These are phyloP conservation scores for Neonectria ditissima DNA, from an alignment of 2,329 filamentous ascomycete genomes.

Conservation along the genomic window DNA sequence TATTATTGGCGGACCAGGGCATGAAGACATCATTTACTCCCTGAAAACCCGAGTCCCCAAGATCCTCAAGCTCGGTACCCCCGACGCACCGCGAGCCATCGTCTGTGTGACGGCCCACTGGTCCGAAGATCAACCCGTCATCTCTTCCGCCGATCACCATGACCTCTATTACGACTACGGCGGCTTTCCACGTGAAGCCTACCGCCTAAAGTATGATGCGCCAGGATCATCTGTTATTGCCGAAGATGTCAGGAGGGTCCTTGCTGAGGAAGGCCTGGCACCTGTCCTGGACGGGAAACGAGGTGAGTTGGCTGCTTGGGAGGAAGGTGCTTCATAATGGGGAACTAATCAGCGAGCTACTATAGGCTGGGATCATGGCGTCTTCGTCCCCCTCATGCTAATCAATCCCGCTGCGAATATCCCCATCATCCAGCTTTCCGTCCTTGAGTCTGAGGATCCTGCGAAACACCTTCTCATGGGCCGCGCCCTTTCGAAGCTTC, in stretches of 20 bases:
- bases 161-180: background rate
- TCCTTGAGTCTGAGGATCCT: background rate
- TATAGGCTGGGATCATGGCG: background rate
- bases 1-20: constrained; percentile 1
- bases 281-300: background rate
- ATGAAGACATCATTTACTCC: background rate
- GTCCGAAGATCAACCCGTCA: background rate
- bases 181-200: background rate
- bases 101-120: background rate
- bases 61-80: constrained; percentile 5
- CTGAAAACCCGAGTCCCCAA: constrained; percentile 2
- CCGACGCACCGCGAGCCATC: constrained; percentile 1
- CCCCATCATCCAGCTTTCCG: background rate
- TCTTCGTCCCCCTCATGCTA: constrained; percentile 1
- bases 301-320: background rate
- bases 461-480: background rate
- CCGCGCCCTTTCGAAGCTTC: constrained; percentile 2
- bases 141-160: background rate
- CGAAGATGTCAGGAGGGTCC: background rate
- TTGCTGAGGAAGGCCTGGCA: background rate
- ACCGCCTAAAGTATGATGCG: background rate
- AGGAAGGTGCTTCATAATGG: background rate
- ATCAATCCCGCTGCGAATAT: constrained; percentile 1
- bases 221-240: background rate
- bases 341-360: background rate